A percentile compares a stretch with the other conserved stretches of the same genome.
Evolutionary conservation across 176 grass and related monocot species (phyloP).

Genomic region (sorghum (Sorghum bicolor)): Sorghum_bicolor_NCBIv3 NC_012879.2:53151001-53151500

Average conservation of each 20-base stretch:
- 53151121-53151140: not conserved
- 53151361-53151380: not conserved
- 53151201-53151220: not conserved
- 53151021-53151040: too few species aligned
- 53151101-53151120: too few species aligned
- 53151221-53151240: not conserved
- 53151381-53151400: not conserved
- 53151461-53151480: too few species aligned
- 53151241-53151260: not conserved
- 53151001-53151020: not conserved
- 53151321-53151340: not conserved
- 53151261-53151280: not conserved
- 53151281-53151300: not conserved
- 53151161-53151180: not conserved
- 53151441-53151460: too few species aligned
- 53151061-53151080: too few species aligned
- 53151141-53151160: not conserved
- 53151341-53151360: not conserved
- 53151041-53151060: too few species aligned
- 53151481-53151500: too few species aligned
- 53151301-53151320: slow-evolving; percentile 3
- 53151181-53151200: not conserved
- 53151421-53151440: not conserved
- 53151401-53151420: not conserved
- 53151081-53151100: too few species aligned